Evolutionary conservation across 257 asterid species (phyloP), one percentile per base, ranked within the genome.

Genomic region (Fraxinus quadrangulata): DNA sequence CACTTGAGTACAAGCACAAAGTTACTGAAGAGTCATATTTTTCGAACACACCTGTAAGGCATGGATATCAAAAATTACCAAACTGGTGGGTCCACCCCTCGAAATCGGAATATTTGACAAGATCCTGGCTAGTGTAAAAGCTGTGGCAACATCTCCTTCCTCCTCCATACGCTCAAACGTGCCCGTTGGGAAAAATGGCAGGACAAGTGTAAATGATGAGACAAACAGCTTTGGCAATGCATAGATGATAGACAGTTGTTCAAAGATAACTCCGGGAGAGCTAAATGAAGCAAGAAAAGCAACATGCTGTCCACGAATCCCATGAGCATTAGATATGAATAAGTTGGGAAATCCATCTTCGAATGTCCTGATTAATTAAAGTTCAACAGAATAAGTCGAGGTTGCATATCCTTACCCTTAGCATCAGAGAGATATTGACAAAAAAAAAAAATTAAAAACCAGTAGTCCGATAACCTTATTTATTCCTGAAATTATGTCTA

Each of bases 151-250:
- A 82, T 96, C 99, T 54, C 99, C 99, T 86, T 96, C 99, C 17
- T 93, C 99, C 84, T 96, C 99, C 99, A 96, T 96, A 17, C 99
- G 92, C 88, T 96, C 99, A 40, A 94, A 96, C 28, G 99, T 93
- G 34, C 98, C 99, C 76, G 99, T 96, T 7, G 99, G 98, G 80
- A 93, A 96, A 87, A 96, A 96, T 33, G 99, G 99, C 79, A 96
- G 92, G 75, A 96, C 97, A 21, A 96, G 98, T 0, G 99, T 96
- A 87, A 96, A 96, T 59, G 98, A 96, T 40, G 97, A 86, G 65
- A 96, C 97, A 65, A 93, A 96, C 71, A 96, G 91, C 86, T 91
- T 96, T 21, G 99, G 97, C 79, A 96, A 83, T 61, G 97, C 97
- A 73, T 92, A 96, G 81, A 96, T 93, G 68, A 90, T 83, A 5